Conservation (phyloP, 2,329 filamentous ascomycete genomes). For the Aureobasidium leucospermi region DNA sequence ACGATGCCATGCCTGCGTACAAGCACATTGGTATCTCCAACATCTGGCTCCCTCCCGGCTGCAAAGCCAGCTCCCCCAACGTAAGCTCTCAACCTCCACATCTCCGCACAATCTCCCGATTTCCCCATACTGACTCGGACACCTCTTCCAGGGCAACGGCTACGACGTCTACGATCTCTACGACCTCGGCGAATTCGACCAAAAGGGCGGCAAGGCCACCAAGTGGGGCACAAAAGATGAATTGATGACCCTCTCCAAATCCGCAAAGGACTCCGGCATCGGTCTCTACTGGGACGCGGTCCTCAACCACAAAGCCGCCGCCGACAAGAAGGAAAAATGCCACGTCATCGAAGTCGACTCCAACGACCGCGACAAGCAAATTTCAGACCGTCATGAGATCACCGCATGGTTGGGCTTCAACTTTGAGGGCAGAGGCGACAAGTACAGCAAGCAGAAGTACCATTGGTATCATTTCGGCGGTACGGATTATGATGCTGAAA, state of each 20-base stretch:
- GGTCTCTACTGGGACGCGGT: slow-evolving; percentile 62
- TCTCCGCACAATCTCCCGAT: not conserved
- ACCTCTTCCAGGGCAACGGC: slow-evolving; percentile 47
- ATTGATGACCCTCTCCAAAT: slow-evolving; percentile 43
- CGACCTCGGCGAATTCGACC: slow-evolving; percentile 56
- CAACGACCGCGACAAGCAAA: slow-evolving; percentile 44
- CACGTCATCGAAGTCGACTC: slow-evolving; percentile 54
- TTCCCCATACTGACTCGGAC: not conserved
- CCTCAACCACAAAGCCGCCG: slow-evolving; percentile 62
- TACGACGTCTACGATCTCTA: slow-evolving; percentile 53
- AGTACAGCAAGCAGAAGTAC: slow-evolving; percentile 55
- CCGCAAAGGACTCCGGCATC: slow-evolving; percentile 47
- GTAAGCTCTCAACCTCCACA: not conserved
- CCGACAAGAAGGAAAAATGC: slow-evolving; percentile 57
- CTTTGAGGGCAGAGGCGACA: slow-evolving; percentile 52
- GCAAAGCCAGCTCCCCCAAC: slow-evolving; percentile 51
- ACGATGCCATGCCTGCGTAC: slow-evolving; percentile 44
- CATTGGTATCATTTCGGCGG: slow-evolving; percentile 59
- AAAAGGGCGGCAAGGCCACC: slow-evolving; percentile 54
- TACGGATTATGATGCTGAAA: slow-evolving; percentile 53
- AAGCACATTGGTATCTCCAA: slow-evolving; percentile 54
- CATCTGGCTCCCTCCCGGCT: slow-evolving; percentile 62
- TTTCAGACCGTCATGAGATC: slow-evolving; percentile 51
- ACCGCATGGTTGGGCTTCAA: slow-evolving; percentile 60
- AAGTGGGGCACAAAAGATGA: slow-evolving; percentile 64